Base-by-base conservation (phyloP, 495 filamentous ascomycete species). In the Aspergillus bertholletiae region DNA sequence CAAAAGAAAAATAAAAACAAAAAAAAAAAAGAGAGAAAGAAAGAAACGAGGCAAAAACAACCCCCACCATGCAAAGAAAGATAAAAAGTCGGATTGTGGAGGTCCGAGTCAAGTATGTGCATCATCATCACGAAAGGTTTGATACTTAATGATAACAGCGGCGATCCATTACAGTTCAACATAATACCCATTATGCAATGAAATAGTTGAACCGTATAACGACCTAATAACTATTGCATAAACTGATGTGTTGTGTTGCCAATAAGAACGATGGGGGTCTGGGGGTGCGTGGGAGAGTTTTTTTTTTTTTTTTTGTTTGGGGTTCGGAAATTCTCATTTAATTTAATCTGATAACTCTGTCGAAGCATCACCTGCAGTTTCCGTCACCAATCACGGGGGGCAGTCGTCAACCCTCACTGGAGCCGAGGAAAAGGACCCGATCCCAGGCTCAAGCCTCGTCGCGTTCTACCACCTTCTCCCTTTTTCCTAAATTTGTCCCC, bases 321-420 rank as follows among this genome's bases (percentile, higher is more conserved):
- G n/a, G 45, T 30, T 30, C 34, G 51, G 51, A 46, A 13, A n/a
- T 22, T 40, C 17, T n/a, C 30, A 11, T 23, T 34, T 18, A 15
- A 20, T 23, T 24, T 37, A 47, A 56, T 56, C 54, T 56, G 54
- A 56, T 56, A 56, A 56, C 47, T 51, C 39, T 35, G 23, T 46
- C 32, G 17, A 17, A 26, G 26, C 26, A 56, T 56, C 54, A 44
- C 40, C 46, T 35, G 24, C 27, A 18, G 24, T 7, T 9, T 43
- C 32, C 17, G 13, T n/a, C n/a, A 9, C 23, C 35, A 40, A 40
- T 40, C 37, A 40, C 17, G 18, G 3, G 3, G 3, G n/a, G n/a
- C n/a, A n/a, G n/a, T n/a, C n/a, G n/a, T n/a, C 3, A 7, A 3
- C 8, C 30, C 30, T 11, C 3, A 32, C 30, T 5, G 7, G 30